A percentile compares a stretch with the other conserved stretches of the same genome.
These are phyloP conservation scores for Metschnikowia koreensis DNA, from an alignment of 805 yeast genomes.

Conservation along the genomic window DNA sequence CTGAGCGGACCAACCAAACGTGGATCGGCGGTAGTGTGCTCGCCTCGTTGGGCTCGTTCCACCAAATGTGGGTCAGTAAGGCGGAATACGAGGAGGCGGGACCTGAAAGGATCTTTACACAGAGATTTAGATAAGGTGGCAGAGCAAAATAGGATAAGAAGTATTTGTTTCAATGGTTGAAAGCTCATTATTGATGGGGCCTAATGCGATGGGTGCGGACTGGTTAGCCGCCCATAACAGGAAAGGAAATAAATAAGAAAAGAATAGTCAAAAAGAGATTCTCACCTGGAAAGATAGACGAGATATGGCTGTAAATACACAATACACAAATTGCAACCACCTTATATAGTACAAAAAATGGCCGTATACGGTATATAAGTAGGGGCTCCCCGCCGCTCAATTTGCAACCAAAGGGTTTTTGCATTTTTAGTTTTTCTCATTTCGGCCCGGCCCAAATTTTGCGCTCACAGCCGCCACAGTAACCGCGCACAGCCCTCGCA, in stretches of 20 bases:
- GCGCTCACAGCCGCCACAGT: neutral
- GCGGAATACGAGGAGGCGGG: constrained; percentile 89
- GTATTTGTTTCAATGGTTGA: no score
- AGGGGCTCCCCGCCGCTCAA: no score
- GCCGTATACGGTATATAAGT: no score
- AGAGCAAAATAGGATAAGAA: neutral
- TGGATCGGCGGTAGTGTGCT: constrained; percentile 94
- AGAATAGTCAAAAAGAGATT: no score
- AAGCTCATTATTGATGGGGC: no score
- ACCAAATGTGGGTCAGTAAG: constrained; percentile 90
- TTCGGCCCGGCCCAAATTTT: neutral
- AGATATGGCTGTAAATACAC: no score
- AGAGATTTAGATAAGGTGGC: constrained; percentile 65
- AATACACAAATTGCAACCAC: no score
- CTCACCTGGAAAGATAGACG: no score
- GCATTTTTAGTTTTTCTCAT: neutral
- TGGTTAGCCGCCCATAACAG: no score
- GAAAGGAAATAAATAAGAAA: no score
- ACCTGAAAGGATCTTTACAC: constrained; percentile 71
- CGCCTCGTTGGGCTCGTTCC: constrained; percentile 88
- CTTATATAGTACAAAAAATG: no score
- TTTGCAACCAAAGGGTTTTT: neutral
- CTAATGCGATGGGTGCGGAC: no score
- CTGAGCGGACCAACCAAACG: constrained; percentile 75
- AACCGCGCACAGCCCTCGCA: neutral